phyloP scores from a whole-genome alignment of 2,329 filamentous ascomycete species.

The Ophiobolus disseminans region DNA sequence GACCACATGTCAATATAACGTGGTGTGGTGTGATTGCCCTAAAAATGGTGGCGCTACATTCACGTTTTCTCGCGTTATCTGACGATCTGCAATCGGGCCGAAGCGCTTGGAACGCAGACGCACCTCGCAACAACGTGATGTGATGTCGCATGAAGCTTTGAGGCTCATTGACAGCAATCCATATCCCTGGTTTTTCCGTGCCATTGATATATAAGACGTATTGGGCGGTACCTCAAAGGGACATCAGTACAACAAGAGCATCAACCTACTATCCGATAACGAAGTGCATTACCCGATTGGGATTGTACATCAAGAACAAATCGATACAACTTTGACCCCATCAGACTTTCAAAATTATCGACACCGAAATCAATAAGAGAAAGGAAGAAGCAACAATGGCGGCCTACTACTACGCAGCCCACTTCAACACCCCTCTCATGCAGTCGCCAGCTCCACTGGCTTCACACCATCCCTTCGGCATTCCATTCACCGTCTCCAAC shows the following conservation, averaged over 20 bases:
- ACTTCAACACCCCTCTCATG: slow-evolving; percentile 21
- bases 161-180: not conserved
- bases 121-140: slow-evolving; percentile 24
- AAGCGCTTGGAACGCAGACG: slow-evolving; percentile 14
- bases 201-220: slow-evolving; percentile 3
- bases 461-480: slow-evolving; percentile 14
- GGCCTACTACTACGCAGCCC: slow-evolving; percentile 28
- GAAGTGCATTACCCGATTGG: slow-evolving; percentile 22
- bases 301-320: not conserved
- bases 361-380: slow-evolving; percentile 7
- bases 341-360: too few relatives aligned
- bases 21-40: slow-evolving; percentile 30
- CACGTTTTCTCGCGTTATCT: slow-evolving; percentile 22
- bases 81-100: slow-evolving; percentile 16
- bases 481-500: slow-evolving; percentile 9
- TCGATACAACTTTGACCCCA: too few relatives aligned
- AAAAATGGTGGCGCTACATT: slow-evolving; percentile 31
- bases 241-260: slow-evolving; percentile 5
- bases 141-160: slow-evolving; percentile 1
- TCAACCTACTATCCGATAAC: slow-evolving; percentile 8
- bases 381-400: slow-evolving; percentile 14
- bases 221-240: too few relatives aligned
- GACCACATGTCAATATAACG: not conserved
- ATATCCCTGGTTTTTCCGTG: not conserved
- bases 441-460: slow-evolving; percentile 10